A percentile compares a stretch with the other conserved stretches of the same genome.
phyloP scores from a whole-genome alignment of 805 yeast species.

The Kazachstania taianensis region DNA sequence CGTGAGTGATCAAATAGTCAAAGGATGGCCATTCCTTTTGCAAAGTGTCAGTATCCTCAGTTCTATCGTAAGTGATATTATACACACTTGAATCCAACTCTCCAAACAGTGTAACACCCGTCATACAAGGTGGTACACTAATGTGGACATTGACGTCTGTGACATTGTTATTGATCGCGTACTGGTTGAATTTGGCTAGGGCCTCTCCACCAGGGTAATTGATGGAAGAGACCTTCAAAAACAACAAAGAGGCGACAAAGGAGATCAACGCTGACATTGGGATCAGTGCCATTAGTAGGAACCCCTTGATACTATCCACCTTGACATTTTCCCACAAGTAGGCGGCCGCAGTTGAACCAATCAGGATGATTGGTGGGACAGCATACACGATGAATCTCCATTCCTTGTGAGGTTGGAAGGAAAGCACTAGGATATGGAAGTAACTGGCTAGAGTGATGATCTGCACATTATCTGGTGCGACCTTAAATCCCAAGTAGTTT shows the following conservation, averaged over 20 bases:
- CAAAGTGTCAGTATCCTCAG: slow-evolving; percentile 43
- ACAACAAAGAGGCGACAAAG: slow-evolving; percentile 35
- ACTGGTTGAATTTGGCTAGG: slow-evolving; percentile 40
- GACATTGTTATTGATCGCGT: slow-evolving; percentile 24
- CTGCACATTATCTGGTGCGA: slow-evolving; percentile 32
- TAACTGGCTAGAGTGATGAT: slow-evolving; percentile 43
- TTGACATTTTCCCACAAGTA: slow-evolving; percentile 29
- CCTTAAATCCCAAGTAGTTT: slow-evolving; percentile 31
- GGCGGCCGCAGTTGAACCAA: slow-evolving; percentile 54
- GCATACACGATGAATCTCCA: slow-evolving; percentile 82
- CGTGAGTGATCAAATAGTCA: slow-evolving; percentile 39
- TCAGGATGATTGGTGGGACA: slow-evolving; percentile 54
- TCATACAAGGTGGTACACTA: slow-evolving; percentile 77
- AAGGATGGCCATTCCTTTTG: slow-evolving; percentile 36
- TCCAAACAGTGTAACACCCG: slow-evolving; percentile 72
- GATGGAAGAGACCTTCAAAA: slow-evolving; percentile 52
- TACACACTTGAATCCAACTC: slow-evolving; percentile 37
- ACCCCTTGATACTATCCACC: slow-evolving; percentile 12
- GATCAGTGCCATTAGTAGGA: slow-evolving; percentile 25
- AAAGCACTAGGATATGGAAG: slow-evolving; percentile 50
- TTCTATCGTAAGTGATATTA: slow-evolving; percentile 54
- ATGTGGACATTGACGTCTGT: slow-evolving; percentile 45
- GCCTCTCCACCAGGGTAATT: slow-evolving; percentile 92
- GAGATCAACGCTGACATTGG: slow-evolving; percentile 30
- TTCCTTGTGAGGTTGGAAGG: slow-evolving; percentile 85